Evolutionary conservation across 768 basidiomycete species (phyloP).

Genomic region (Podaxis sp.): DNA sequence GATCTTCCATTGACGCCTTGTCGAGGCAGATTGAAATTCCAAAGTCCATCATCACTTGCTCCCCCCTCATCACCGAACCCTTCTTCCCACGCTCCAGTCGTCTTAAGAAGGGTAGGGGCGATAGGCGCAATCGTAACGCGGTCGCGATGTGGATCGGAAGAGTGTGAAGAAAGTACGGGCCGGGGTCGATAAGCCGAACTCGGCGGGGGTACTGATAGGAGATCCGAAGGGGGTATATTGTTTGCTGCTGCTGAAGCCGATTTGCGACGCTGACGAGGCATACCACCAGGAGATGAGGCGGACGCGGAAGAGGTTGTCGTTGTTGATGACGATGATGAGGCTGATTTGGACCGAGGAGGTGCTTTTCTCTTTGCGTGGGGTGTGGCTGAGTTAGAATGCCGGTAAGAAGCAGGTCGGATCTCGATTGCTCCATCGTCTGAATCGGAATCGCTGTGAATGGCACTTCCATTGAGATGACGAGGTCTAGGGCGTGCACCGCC

Average conservation of each 20-base stretch:
- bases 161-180: constrained; percentile 26
- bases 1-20: constrained; percentile 7
- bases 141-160: constrained; percentile 17
- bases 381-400: constrained; percentile 16
- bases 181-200: constrained; percentile 14
- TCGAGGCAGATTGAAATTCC: constrained; percentile 15
- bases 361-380: constrained; percentile 18
- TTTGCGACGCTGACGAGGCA: constrained; percentile 21
- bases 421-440: constrained; percentile 54
- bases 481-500: constrained; percentile 22
- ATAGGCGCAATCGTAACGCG: constrained; percentile 46
- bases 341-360: constrained; percentile 36
- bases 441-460: constrained; percentile 37
- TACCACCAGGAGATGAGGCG: constrained; percentile 26
- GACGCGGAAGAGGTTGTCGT: constrained; percentile 44
- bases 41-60: constrained; percentile 28
- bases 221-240: constrained; percentile 22
- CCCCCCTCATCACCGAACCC: constrained; percentile 43
- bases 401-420: constrained; percentile 41
- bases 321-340: constrained; percentile 38
- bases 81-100: constrained; percentile 51
- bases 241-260: constrained; percentile 16
- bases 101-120: constrained; percentile 80
- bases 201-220: constrained; percentile 20
- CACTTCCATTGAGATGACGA: constrained; percentile 20